A percentile compares a stretch with the other conserved stretches of the same genome.
Conservation (phyloP, 164 flowering plant genomes). For the Aristolochia fimbriata region DNA sequence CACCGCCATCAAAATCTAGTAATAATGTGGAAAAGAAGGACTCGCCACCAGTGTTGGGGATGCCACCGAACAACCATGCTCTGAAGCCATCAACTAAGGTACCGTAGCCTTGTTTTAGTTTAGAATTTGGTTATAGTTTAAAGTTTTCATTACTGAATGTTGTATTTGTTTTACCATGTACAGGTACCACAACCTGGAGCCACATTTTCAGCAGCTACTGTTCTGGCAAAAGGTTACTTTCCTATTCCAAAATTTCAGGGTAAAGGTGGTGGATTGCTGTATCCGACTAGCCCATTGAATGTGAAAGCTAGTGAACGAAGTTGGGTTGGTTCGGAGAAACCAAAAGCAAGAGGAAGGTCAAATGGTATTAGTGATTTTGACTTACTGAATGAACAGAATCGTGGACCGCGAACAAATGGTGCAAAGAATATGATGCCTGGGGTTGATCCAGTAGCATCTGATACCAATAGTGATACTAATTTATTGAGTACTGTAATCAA, state of each 20-base stretch:
- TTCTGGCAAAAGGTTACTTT: conserved; percentile 22
- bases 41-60: conserved; percentile 18
- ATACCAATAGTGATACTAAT: conserved; percentile 13
- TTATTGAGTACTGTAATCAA: conserved; percentile 15
- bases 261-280: conserved; percentile 32
- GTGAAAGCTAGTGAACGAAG: conserved; percentile 23
- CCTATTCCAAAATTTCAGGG: conserved; percentile 22
- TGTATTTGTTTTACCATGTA: background rate
- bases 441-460: conserved; percentile 14
- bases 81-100: conserved; percentile 35
- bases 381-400: conserved; percentile 41
- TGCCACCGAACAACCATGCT: conserved; percentile 23
- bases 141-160: background rate
- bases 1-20: conserved; percentile 12
- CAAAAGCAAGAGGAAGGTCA: conserved; percentile 26
- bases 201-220: conserved; percentile 25
- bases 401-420: conserved; percentile 38
- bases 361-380: conserved; percentile 23
- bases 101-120: background rate
- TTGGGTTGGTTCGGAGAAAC: conserved; percentile 31
- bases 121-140: background rate
- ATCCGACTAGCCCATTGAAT: conserved; percentile 25
- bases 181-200: conserved; percentile 22
- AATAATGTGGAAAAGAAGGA: conserved; percentile 22
- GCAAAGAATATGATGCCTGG: conserved; percentile 16